Conservation (phyloP, 179 eudicot species). For the Beta corolliflora region DNA sequence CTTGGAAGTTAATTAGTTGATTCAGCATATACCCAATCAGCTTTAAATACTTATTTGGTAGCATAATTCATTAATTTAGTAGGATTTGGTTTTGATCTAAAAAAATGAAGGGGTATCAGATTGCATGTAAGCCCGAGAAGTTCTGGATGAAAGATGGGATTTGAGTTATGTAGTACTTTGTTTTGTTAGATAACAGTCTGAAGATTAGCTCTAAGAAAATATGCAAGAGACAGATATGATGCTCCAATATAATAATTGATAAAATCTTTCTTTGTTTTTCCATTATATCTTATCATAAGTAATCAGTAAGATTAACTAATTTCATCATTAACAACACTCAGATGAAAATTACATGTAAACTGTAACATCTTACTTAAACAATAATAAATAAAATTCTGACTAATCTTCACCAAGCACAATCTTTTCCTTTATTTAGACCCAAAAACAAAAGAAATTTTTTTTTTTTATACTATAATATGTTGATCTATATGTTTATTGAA, state of each 20-base stretch:
- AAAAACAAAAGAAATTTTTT: not conserved
- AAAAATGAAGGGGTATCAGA: not conserved
- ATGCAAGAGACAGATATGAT: too few relatives aligned
- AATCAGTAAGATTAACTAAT: too few relatives aligned
- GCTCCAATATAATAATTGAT: too few relatives aligned
- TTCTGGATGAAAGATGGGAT: not conserved
- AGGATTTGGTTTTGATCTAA: not conserved
- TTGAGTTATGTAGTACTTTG: not conserved
- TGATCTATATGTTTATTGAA: not conserved
- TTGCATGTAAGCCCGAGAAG: not conserved
- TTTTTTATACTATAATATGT: not conserved
- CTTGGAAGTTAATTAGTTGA: too few relatives aligned
- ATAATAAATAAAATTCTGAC: not conserved
- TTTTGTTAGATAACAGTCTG: not conserved
- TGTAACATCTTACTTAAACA: not conserved
- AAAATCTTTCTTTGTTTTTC: too few relatives aligned
- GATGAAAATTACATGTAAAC: not conserved
- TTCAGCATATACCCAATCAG: too few relatives aligned
- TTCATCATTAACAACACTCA: too few relatives aligned
- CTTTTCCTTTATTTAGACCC: not conserved
- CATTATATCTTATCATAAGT: too few relatives aligned
- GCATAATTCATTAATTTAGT: not conserved
- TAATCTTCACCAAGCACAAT: conserved; percentile 5
- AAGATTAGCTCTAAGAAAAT: not conserved
- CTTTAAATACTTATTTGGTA: too few relatives aligned